Conservation (phyloP, 768 basidiomycete species). For the Podaxis sp. region DNA sequence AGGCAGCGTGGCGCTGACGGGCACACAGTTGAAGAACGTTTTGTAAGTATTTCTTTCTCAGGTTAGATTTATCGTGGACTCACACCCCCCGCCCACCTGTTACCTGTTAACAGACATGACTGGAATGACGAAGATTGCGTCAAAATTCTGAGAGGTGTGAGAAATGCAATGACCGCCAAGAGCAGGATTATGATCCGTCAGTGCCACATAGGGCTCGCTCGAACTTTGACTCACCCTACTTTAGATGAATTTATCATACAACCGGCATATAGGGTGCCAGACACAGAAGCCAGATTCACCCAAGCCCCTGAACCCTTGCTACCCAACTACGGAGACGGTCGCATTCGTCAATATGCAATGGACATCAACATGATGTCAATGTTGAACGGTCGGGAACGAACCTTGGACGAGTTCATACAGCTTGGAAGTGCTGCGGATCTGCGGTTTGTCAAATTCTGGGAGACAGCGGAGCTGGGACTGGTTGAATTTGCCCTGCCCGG, state of each 20-base stretch:
- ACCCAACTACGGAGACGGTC: constrained; percentile 46
- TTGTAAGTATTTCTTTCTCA: constrained; percentile 25
- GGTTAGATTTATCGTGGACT: background rate
- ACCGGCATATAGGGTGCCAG: constrained; percentile 22
- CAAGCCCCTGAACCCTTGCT: constrained; percentile 46
- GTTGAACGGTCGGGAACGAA: constrained; percentile 44
- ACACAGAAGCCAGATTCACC: background rate
- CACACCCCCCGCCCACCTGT: background rate
- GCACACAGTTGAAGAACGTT: constrained; percentile 32
- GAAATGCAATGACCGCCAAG: constrained; percentile 32
- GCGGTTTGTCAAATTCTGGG: constrained; percentile 33
- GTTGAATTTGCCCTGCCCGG: constrained; percentile 23
- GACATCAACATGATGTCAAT: constrained; percentile 47
- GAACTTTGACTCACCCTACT: background rate
- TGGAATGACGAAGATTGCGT: constrained; percentile 39
- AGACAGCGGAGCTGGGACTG: constrained; percentile 28
- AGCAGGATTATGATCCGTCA: constrained; percentile 39
- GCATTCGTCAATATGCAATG: constrained; percentile 38
- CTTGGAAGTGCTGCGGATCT: constrained; percentile 32
- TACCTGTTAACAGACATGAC: constrained; percentile 32
- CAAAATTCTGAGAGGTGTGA: constrained; percentile 35
- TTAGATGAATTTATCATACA: constrained; percentile 40
- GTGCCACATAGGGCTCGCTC: constrained; percentile 14
- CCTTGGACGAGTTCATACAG: constrained; percentile 36
- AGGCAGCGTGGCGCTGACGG: background rate